Conservation (phyloP, 129 eudicot species). For the sunflower (Helianthus annuus) region HanXRQr2.0-SUNRISE NC_035434.2:145320821-145321320, state of each 20-base stretch:
- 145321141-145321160: constrained; percentile 91
- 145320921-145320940: neutral
- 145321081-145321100: constrained; percentile 34
- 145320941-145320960: constrained; percentile 65
- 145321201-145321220: constrained; percentile 28
- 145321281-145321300: constrained; percentile 33
- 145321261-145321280: constrained; percentile 26
- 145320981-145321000: constrained; percentile 82
- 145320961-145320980: constrained; percentile 95
- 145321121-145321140: constrained; percentile 57
- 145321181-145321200: constrained; percentile 41
- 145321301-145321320: constrained; percentile 31
- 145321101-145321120: constrained; percentile 46
- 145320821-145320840: constrained; percentile 97
- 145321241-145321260: constrained; percentile 21
- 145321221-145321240: constrained; percentile 32
- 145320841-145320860: constrained; percentile 93
- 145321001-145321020: constrained; percentile 35
- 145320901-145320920: constrained; percentile 8
- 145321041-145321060: constrained; percentile 47
- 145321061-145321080: constrained; percentile 74
- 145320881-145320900: constrained; percentile 4
- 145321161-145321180: constrained; percentile 73
- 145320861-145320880: constrained; percentile 93
- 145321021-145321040: constrained; percentile 53